These are phyloP conservation scores for Candida berthetii DNA, from an alignment of 805 yeast genomes.

Conservation along the genomic window DNA sequence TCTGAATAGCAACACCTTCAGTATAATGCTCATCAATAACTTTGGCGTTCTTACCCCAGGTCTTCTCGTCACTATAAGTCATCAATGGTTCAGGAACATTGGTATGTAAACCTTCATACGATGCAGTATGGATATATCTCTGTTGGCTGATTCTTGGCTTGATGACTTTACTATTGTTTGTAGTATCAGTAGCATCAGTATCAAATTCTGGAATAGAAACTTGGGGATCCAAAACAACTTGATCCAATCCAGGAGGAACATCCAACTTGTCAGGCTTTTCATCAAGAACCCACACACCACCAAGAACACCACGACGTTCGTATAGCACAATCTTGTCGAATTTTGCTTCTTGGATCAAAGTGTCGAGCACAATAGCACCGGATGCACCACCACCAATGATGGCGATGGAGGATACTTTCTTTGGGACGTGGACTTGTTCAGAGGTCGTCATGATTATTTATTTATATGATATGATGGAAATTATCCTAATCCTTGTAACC, in stretches of 20 bases:
- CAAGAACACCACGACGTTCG: conserved; percentile 32
- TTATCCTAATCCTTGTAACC: too few relatives aligned
- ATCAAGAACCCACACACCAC: conserved; percentile 39
- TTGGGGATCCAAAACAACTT: conserved; percentile 22
- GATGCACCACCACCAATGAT: conserved; percentile 49
- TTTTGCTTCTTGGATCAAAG: conserved; percentile 26
- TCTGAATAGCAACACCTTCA: conserved; percentile 43
- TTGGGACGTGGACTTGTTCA: neutral
- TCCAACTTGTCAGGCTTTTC: conserved; percentile 15
- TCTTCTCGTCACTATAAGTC: conserved; percentile 35
- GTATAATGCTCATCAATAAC: conserved; percentile 36
- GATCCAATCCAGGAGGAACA: conserved; percentile 21
- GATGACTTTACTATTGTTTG: neutral
- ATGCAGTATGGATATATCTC: conserved; percentile 24
- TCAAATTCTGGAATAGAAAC: conserved; percentile 8
- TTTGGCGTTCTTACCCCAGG: conserved; percentile 24
- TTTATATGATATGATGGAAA: too few relatives aligned
- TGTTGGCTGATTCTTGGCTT: conserved; percentile 8
- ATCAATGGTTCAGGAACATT: conserved; percentile 37
- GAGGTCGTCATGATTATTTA: neutral
- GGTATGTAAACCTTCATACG: conserved; percentile 26
- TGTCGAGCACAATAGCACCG: conserved; percentile 36
- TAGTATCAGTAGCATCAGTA: neutral
- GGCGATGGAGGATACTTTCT: conserved; percentile 24
- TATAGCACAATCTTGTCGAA: conserved; percentile 30